Conservation (phyloP, 768 basidiomycete species). For the Lentinula edodes region DNA sequence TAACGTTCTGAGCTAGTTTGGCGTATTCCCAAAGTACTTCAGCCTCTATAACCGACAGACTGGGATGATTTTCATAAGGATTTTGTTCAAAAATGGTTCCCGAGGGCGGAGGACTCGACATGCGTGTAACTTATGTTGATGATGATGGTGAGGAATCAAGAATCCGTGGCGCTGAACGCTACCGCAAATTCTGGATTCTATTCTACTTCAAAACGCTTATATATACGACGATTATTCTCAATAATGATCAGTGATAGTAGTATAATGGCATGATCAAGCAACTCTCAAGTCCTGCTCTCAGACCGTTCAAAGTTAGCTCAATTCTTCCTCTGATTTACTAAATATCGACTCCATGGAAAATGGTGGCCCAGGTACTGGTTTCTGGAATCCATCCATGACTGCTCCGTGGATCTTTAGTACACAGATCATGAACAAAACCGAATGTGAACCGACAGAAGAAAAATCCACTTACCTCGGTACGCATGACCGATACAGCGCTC, state of each 20-base stretch:
- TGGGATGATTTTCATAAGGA: slow-evolving; percentile 69
- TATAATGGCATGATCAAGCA: too few species aligned
- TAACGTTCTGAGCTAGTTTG: slow-evolving; percentile 76
- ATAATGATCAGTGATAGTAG: too few species aligned
- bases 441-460: background rate
- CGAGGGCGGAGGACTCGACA: background rate
- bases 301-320: background rate
- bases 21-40: slow-evolving; percentile 92
- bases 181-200: background rate
- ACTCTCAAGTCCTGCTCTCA: too few species aligned
- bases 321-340: background rate
- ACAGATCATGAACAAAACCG: background rate
- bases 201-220: background rate
- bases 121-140: background rate
- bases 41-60: slow-evolving; percentile 62
- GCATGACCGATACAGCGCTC: background rate
- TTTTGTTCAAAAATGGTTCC: slow-evolving; percentile 48
- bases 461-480: background rate
- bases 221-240: background rate
- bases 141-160: background rate
- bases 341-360: slow-evolving; percentile 5
- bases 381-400: background rate
- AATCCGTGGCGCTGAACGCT: too few species aligned
- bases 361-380: background rate
- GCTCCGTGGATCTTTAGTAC: background rate